A percentile compares a stretch with the other conserved stretches of the same genome.
phyloP scores from a whole-genome alignment of 163 green algal genomes.

The Chlamydomonas reinhardtii region DNA sequence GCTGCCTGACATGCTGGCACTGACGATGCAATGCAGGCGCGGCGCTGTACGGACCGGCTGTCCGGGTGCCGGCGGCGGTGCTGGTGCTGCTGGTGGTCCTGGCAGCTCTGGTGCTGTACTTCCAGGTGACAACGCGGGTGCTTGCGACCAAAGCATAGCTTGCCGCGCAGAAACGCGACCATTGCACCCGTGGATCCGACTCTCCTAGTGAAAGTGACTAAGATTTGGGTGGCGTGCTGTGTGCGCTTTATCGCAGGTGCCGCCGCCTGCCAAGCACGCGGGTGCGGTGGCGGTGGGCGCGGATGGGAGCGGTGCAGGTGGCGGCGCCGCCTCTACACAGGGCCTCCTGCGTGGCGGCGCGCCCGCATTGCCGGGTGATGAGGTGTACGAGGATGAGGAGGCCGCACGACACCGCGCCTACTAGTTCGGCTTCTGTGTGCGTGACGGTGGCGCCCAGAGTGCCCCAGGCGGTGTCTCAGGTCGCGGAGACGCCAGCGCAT shows the following conservation, averaged over 20 bases:
- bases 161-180: too few relatives aligned
- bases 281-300: background rate
- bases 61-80: slow-evolving; percentile 66
- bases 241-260: too few relatives aligned
- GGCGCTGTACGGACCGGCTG: slow-evolving; percentile 37
- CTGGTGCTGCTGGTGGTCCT: slow-evolving; percentile 63
- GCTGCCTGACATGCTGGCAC: too few relatives aligned
- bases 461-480: too few relatives aligned
- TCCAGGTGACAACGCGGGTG: slow-evolving; percentile 35
- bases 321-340: background rate
- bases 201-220: too few relatives aligned
- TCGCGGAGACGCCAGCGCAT: too few relatives aligned
- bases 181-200: too few relatives aligned
- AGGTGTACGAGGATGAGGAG: slow-evolving; percentile 7
- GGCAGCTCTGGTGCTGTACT: slow-evolving; percentile 53
- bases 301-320: background rate
- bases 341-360: slow-evolving; percentile 5
- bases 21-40: slow-evolving; percentile 41
- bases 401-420: background rate
- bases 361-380: background rate
- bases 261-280: too few relatives aligned
- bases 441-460: too few relatives aligned
- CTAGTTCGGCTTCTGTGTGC: too few relatives aligned
- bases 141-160: too few relatives aligned
- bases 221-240: too few relatives aligned